Evolutionary conservation across 2,329 filamentous ascomycete species (phyloP), one percentile per base, ranked within the genome.

Genomic region (Aspergillus thermomutatus): DNA sequence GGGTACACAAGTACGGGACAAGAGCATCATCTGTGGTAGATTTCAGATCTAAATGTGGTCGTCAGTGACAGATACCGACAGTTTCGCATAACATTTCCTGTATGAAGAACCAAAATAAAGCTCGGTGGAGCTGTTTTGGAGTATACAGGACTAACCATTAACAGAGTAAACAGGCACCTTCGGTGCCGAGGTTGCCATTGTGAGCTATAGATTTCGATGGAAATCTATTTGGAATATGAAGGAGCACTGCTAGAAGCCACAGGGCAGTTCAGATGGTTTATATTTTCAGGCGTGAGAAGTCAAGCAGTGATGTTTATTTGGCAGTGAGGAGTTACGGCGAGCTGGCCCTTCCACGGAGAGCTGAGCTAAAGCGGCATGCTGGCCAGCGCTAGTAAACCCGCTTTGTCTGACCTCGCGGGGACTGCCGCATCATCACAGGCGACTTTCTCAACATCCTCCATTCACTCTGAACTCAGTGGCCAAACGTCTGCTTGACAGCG

Each of bases 1-100:
- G 86, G 31, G 87, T 90, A 76, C 91, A 93, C 61, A 99, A 87
- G 80, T 97, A 97, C 77, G 94, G 92, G 57, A 90, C 87, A 58
- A 99, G 87, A 56, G 92, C 91, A 77, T 99, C 94, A 79, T 99
- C 94, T 64, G 90, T 91, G 41, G 92, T 95, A 79, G 94, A 96
- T 77, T 97, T 97, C 62, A 99, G 88, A 73, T 97, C 94, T 96
- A 49, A 34, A 11, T 49, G 17, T 41, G 8, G 1, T 27, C 25
- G 17, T 61, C 43, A 40, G 56, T 61, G 48, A 65, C 51, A n/a
- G n/a, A 7, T 40, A 11, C 51, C 27, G 9, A 49, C 14, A 17
- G 31, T 3, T 37, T 17, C 14, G 14, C 31, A n/a, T 37, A 37
- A 2, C 31, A 50, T 49, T 19, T 46, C 21, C 19, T 23, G 23